Percentiles rank a stretch among this genome's conserved stretches.
phyloP scores from a whole-genome alignment of 108 stramenopile species.

The Pseudonitzschia pungens region DNA sequence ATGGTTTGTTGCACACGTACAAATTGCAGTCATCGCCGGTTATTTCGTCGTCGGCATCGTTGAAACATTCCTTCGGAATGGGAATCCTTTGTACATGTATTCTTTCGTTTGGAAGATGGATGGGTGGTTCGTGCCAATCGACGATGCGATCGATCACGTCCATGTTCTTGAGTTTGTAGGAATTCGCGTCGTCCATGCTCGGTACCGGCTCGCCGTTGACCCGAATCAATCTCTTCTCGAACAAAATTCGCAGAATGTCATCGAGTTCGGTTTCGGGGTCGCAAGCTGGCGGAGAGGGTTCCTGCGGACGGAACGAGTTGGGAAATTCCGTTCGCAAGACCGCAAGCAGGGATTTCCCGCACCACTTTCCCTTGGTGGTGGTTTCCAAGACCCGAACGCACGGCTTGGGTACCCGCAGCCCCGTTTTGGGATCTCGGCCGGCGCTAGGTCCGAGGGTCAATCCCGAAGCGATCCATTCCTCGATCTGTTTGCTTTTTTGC shows the following conservation, averaged over 20 bases:
- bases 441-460: conserved; percentile 41
- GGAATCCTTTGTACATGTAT: conserved; percentile 55
- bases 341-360: conserved; percentile 48
- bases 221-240: conserved; percentile 52
- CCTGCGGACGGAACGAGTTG: conserved; percentile 15
- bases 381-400: conserved; percentile 51
- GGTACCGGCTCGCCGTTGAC: conserved; percentile 53
- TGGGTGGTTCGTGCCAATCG: conserved; percentile 87
- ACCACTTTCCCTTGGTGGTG: conserved; percentile 76
- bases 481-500: conserved; percentile 42
- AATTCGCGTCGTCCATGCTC: conserved; percentile 25
- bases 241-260: conserved; percentile 5
- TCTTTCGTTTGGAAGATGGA: conserved; percentile 40
- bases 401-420: conserved; percentile 63
- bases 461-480: conserved; percentile 45
- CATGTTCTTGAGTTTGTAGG: conserved; percentile 57
- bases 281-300: neutral
- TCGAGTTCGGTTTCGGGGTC: neutral
- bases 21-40: conserved; percentile 21
- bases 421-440: conserved; percentile 38
- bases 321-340: conserved; percentile 64
- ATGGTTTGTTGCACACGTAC: conserved; percentile 74
- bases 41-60: neutral
- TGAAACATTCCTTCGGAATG: conserved; percentile 38
- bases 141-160: conserved; percentile 60